Percentiles rank a stretch among this genome's conserved stretches.
Evolutionary conservation across 768 basidiomycete species (phyloP).

Genomic region (Dacryopinax spathularia): DNA sequence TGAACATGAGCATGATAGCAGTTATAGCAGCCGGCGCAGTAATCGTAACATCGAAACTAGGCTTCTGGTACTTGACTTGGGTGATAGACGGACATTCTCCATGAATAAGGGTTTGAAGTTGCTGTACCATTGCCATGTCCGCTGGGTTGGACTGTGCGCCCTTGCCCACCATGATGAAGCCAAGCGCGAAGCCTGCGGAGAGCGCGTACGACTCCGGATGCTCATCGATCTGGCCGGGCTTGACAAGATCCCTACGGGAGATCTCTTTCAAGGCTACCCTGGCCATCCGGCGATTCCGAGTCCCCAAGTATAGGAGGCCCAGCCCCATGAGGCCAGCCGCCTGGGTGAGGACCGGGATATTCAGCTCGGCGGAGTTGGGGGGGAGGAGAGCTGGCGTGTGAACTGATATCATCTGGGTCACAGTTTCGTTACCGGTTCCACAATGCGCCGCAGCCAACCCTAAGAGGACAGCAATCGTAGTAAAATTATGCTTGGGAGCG

Average conservation of each 20-base stretch:
- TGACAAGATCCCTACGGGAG: conserved; percentile 57
- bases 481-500: conserved; percentile 90
- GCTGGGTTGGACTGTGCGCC: conserved; percentile 59
- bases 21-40: conserved; percentile 86
- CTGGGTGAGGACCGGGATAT: conserved; percentile 80
- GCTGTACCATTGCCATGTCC: conserved; percentile 52
- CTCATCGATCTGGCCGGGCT: conserved; percentile 72
- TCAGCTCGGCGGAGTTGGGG: conserved; percentile 70
- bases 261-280: conserved; percentile 83
- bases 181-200: conserved; percentile 77
- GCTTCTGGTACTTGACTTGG: conserved; percentile 20
- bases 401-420: conserved; percentile 82
- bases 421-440: conserved; percentile 69
- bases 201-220: conserved; percentile 87
- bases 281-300: conserved; percentile 77
- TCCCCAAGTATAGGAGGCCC: conserved; percentile 80
- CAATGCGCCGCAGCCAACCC: conserved; percentile 87
- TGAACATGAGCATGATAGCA: conserved; percentile 84
- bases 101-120: conserved; percentile 60
- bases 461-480: conserved; percentile 82
- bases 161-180: conserved; percentile 90
- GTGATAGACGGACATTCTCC: conserved; percentile 32
- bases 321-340: conserved; percentile 76
- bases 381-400: conserved; percentile 90
- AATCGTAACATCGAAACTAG: conserved; percentile 67